Evolutionary conservation across 192 early-diverging fungal species (phyloP).

Genomic region (Lunasporangiospora selenospora): DNA sequence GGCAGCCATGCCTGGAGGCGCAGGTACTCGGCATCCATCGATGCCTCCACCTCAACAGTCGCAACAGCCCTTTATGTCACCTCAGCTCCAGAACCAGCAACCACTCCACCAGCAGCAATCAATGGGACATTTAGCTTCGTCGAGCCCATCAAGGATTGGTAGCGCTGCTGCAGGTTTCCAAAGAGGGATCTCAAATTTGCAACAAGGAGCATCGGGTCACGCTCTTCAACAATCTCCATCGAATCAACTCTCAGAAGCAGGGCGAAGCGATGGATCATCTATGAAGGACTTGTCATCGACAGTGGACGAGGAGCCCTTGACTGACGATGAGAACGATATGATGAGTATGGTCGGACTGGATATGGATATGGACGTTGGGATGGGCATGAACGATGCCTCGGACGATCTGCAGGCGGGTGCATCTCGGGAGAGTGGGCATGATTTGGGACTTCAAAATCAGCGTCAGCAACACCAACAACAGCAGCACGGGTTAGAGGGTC

Average conservation of each 20-base stretch:
- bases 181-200: too few relatives aligned
- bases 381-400: slow-evolving; percentile 12
- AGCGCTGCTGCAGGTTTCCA: too few relatives aligned
- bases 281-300: not conserved
- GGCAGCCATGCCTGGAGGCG: too few relatives aligned
- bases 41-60: slow-evolving; percentile 20
- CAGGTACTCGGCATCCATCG: too few relatives aligned
- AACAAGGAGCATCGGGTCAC: too few relatives aligned
- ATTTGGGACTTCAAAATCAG: not conserved
- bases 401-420: not conserved
- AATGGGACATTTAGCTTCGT: too few relatives aligned
- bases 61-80: too few relatives aligned
- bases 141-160: too few relatives aligned
- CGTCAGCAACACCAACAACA: not conserved
- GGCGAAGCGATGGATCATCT: too few relatives aligned
- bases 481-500: not conserved
- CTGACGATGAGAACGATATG: slow-evolving; percentile 27
- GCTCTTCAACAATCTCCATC: too few relatives aligned
- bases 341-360: slow-evolving; percentile 27
- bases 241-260: too few relatives aligned
- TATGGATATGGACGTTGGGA: slow-evolving; percentile 38
- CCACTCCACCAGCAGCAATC: not conserved
- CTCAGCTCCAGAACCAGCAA: slow-evolving; percentile 29
- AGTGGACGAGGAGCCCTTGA: slow-evolving; percentile 2
- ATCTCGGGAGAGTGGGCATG: not conserved